Conservation (phyloP, 768 basidiomycete species). For the Phlegmacium glaucopus region DNA sequence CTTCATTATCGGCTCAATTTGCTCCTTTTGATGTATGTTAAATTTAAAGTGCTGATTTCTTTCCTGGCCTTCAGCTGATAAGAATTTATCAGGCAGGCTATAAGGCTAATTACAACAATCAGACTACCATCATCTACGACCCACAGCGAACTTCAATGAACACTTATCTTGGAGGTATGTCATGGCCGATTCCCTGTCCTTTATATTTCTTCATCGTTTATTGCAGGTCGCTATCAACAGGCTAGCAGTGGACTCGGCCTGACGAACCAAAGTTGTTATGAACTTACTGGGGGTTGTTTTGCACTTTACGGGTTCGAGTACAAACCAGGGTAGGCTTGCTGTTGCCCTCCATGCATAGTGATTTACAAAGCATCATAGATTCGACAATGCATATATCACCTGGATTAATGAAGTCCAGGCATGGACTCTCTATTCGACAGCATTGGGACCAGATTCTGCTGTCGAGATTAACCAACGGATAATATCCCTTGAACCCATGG, state of each 20-base stretch:
- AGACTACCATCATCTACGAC: slow-evolving; percentile 46
- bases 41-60: slow-evolving; percentile 27
- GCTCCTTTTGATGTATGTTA: slow-evolving; percentile 57
- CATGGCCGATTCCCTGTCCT: slow-evolving; percentile 13
- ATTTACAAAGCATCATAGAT: slow-evolving; percentile 29
- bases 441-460: slow-evolving; percentile 43
- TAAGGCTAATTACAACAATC: slow-evolving; percentile 41
- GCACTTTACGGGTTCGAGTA: slow-evolving; percentile 47
- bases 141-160: slow-evolving; percentile 43
- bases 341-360: background rate
- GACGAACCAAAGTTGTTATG: slow-evolving; percentile 66
- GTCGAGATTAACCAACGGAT: slow-evolving; percentile 52
- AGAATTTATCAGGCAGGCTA: slow-evolving; percentile 47
- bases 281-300: slow-evolving; percentile 30
- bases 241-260: slow-evolving; percentile 62
- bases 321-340: slow-evolving; percentile 34
- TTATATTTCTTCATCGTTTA: slow-evolving; percentile 26
- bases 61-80: slow-evolving; percentile 20
- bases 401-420: slow-evolving; percentile 61
- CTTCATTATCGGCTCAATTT: slow-evolving; percentile 50
- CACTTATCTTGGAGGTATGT: slow-evolving; percentile 58
- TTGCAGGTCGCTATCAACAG: slow-evolving; percentile 56
- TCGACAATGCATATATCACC: slow-evolving; percentile 56
- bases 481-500: slow-evolving; percentile 68
- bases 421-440: slow-evolving; percentile 55